These are phyloP conservation scores for Exserohilum turcica DNA, from an alignment of 2,329 filamentous ascomycete genomes.

Conservation along the genomic window DNA sequence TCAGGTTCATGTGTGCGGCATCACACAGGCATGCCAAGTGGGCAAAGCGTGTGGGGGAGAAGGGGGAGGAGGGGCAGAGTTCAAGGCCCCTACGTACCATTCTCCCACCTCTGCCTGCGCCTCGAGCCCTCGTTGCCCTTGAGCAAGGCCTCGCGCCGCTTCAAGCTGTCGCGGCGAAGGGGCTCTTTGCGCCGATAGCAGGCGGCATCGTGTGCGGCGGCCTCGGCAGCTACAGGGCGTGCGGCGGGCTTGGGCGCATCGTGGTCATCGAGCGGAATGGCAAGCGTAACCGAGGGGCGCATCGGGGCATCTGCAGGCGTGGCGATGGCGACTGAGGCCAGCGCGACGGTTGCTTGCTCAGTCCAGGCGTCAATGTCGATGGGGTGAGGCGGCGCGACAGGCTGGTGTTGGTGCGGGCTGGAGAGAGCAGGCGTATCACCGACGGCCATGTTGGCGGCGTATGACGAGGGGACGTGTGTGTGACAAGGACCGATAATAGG, in stretches of 20 bases:
- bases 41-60: slow-evolving; percentile 17
- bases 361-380: slow-evolving; percentile 57
- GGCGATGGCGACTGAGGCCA: slow-evolving; percentile 50
- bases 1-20: not conserved
- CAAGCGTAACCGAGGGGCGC: slow-evolving; percentile 67
- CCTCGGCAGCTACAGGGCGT: slow-evolving; percentile 36
- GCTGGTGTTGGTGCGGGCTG: slow-evolving; percentile 15
- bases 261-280: slow-evolving; percentile 74
- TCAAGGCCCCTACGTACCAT: slow-evolving; percentile 62
- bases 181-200: slow-evolving; percentile 60
- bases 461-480: not conserved
- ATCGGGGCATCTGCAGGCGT: slow-evolving; percentile 38
- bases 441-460: slow-evolving; percentile 43
- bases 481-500: not conserved
- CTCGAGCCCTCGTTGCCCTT: slow-evolving; percentile 92
- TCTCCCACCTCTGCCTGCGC: slow-evolving; percentile 90
- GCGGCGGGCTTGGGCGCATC: slow-evolving; percentile 31
- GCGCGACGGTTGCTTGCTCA: slow-evolving; percentile 51
- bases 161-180: slow-evolving; percentile 64
- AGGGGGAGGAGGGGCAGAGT: slow-evolving; percentile 5
- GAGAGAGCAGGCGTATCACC: slow-evolving; percentile 33
- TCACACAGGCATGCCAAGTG: not conserved
- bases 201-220: slow-evolving; percentile 51
- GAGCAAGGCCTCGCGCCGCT: slow-evolving; percentile 73
- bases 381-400: slow-evolving; percentile 27